Base-by-base conservation (phyloP, 345 rosid genomes). In the Eutrema yunnanense region DNA sequence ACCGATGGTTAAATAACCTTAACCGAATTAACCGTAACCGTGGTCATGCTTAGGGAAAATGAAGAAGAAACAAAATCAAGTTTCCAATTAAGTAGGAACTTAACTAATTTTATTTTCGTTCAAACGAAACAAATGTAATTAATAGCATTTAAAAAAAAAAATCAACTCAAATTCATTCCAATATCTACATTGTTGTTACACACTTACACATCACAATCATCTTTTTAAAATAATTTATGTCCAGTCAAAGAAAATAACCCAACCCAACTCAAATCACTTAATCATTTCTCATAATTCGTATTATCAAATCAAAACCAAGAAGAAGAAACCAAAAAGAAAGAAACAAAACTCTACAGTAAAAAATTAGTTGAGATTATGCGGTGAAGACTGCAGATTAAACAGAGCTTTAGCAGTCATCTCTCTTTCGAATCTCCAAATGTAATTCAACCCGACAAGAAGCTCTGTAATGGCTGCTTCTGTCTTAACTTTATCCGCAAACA, bases 381-480 rank as follows among this genome's bases (percentile, higher is more conserved):
- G 76, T 22, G 26, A 22, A 76, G 81, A 83, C 64, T 72, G 80
- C 64, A 86, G 81, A 53, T 90, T 88, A 41, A 90, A 86, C 80
- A 96, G 78, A 47, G 96, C 92, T 77, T 84, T 90, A 2, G 95
- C 92, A 29, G 96, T 86, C 98, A 90, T 92, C 84, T 96, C 98
- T 76, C 92, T 86, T 78, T 92, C 96, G 43, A 92, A 96, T 74
- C 96, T 87, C 99, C 99, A 96, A 7, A 92, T 82, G 62, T 96
- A 96, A 74, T 96, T 96, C 79, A 96, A 78, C 8, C 99, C 99
- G 57, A 96, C 98, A 75, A 96, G 74, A 36, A 96, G 85, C 82
- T 96, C 99, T 3, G 95, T 84, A 36, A 96, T 87, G 73, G 97
- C 97, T 9, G 98, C 97, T 76, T 96, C 99, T 13, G 92, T 78